Percentiles rank a stretch among this genome's conserved stretches.
phyloP scores from a whole-genome alignment of 495 filamentous ascomycete species.

The Terfezia claveryi region DNA sequence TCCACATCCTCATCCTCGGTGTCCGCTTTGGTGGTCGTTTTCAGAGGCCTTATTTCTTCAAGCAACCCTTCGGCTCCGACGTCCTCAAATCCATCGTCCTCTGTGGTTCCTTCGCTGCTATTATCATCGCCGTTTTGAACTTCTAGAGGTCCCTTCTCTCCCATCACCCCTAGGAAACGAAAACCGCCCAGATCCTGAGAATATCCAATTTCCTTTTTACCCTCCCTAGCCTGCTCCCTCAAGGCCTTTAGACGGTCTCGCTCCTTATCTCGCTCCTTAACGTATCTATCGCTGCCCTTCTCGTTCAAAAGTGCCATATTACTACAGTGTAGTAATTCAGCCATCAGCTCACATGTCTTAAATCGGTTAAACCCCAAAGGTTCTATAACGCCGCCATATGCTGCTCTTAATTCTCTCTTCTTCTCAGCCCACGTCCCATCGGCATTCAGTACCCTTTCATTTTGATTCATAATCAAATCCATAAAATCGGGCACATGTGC shows the following conservation, averaged over 20 bases:
- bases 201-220: slow-evolving; percentile 21
- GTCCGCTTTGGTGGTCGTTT: background rate
- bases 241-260: slow-evolving; percentile 55
- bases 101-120: slow-evolving; percentile 20
- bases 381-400: slow-evolving; percentile 79
- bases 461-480: slow-evolving; percentile 45
- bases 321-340: slow-evolving; percentile 89
- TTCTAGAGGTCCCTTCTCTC: slow-evolving; percentile 35
- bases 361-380: slow-evolving; percentile 93
- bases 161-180: slow-evolving; percentile 9
- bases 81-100: slow-evolving; percentile 77
- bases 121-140: slow-evolving; percentile 40
- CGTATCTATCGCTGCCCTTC: slow-evolving; percentile 68
- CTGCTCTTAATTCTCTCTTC: slow-evolving; percentile 48
- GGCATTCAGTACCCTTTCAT: slow-evolving; percentile 35
- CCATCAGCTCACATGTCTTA: slow-evolving; percentile 98
- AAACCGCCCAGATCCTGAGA: background rate
- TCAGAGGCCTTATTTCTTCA: slow-evolving; percentile 4
- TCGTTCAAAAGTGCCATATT: slow-evolving; percentile 97
- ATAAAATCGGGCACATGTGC: slow-evolving; percentile 88
- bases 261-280: slow-evolving; percentile 58
- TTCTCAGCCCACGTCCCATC: slow-evolving; percentile 36
- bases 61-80: slow-evolving; percentile 31
- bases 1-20: background rate
- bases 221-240: slow-evolving; percentile 26